Evolutionary conservation across 495 filamentous ascomycete species (phyloP).

Genomic region (Amorphotheca resinae): DNA sequence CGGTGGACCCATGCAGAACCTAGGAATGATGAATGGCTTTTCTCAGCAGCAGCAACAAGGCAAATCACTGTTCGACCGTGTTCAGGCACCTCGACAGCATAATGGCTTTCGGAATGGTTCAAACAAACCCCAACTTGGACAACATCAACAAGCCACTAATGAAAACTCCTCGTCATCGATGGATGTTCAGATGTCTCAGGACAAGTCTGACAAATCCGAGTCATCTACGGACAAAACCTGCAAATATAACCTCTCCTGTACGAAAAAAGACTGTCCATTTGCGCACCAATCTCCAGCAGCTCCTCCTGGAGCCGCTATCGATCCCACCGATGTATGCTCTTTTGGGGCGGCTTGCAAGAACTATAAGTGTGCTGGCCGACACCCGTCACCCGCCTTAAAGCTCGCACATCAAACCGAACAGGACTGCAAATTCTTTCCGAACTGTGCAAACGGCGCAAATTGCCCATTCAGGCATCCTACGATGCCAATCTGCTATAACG

Average conservation of each 20-base stretch:
- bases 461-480: conserved; percentile 87
- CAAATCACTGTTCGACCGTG: conserved; percentile 69
- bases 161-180: conserved; percentile 16
- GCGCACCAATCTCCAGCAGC: conserved; percentile 92
- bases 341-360: conserved; percentile 92
- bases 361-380: conserved; percentile 78
- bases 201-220: conserved; percentile 27
- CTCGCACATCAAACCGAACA: conserved; percentile 64
- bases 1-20: conserved; percentile 18
- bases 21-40: conserved; percentile 20
- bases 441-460: conserved; percentile 66
- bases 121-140: conserved; percentile 20
- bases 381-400: conserved; percentile 81
- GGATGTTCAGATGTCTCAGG: conserved; percentile 40
- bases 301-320: conserved; percentile 65
- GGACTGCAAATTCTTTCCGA: conserved; percentile 89
- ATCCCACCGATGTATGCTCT: conserved; percentile 66
- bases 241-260: conserved; percentile 79
- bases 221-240: conserved; percentile 50
- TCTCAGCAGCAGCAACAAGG: conserved; percentile 30
- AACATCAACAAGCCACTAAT: conserved; percentile 10
- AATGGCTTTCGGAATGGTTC: conserved; percentile 24
- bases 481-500: conserved; percentile 65
- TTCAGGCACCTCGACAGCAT: conserved; percentile 32
- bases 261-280: conserved; percentile 78